Evolutionary conservation across 139 green algal genomes (phyloP).

Genomic region (Auxenochlorella pyrenoidosa): DNA sequence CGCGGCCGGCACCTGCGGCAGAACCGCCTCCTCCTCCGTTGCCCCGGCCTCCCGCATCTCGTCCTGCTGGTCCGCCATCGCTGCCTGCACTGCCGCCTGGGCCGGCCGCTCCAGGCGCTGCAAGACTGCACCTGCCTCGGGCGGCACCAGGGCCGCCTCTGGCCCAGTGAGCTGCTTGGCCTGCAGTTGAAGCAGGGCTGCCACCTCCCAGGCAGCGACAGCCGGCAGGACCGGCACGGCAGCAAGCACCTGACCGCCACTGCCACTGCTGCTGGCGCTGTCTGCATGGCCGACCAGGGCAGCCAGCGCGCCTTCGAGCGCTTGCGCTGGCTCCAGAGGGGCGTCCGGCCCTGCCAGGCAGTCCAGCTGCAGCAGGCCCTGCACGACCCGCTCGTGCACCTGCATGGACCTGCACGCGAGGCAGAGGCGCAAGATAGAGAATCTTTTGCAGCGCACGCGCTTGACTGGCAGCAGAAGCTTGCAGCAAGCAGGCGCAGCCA

Average conservation of each 20-base stretch:
- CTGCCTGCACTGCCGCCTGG: background rate
- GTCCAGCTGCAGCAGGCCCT: constrained; percentile 28
- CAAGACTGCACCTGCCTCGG: background rate
- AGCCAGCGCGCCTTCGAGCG: background rate
- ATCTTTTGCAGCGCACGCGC: background rate
- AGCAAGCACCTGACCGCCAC: background rate
- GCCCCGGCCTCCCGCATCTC: background rate
- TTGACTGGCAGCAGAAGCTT: background rate
- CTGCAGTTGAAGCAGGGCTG: constrained; percentile 7
- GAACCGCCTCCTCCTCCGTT: background rate
- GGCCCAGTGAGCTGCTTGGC: background rate
- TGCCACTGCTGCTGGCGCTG: background rate
- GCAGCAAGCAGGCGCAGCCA: too few relatives aligned
- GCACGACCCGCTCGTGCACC: constrained; percentile 24
- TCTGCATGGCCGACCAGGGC: background rate
- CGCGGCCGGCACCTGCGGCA: background rate
- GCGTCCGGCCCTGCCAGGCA: constrained; percentile 16
- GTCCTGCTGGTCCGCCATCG: background rate
- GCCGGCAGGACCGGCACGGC: background rate
- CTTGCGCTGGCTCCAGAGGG: background rate
- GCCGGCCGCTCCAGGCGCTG: background rate
- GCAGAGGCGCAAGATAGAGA: background rate
- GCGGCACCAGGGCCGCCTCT: constrained; percentile 1
- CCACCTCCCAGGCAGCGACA: constrained; percentile 13
- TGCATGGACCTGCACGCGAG: constrained; percentile 19